These are phyloP conservation scores for Cyclotella atomus DNA, from an alignment of 108 stramenopile species.

Conservation along the genomic window DNA sequence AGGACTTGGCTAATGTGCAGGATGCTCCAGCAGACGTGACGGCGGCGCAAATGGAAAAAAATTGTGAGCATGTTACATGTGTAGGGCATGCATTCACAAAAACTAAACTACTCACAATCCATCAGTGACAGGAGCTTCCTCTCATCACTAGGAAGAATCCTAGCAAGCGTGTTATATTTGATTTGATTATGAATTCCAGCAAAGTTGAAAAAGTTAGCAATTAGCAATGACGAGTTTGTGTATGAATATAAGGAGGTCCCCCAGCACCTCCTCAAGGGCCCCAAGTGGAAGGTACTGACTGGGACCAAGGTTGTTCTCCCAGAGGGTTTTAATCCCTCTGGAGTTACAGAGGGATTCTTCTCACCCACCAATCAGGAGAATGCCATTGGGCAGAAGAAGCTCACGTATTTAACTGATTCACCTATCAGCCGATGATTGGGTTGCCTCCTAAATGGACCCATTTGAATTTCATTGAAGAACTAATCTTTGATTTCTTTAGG, in stretches of 20 bases:
- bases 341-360: background rate
- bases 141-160: background rate
- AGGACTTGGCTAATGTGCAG: no score
- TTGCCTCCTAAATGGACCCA: no score
- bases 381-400: background rate
- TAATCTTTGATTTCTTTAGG: no score
- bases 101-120: no score
- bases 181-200: background rate
- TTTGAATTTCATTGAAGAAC: no score
- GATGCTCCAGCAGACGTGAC: no score
- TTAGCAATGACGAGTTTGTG: background rate
- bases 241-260: background rate
- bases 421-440: background rate
- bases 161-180: background rate
- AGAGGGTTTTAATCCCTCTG: background rate
- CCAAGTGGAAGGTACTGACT: background rate
- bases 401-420: background rate
- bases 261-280: background rate
- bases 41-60: no score
- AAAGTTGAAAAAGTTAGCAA: background rate
- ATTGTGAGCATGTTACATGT: no score
- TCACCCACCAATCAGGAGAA: background rate
- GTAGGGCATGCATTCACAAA: no score
- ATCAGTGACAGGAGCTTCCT: background rate
- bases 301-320: background rate